Base-by-base conservation (phyloP, 2,329 filamentous ascomycete genomes). In the Ilyonectria mors-panacis region DNA sequence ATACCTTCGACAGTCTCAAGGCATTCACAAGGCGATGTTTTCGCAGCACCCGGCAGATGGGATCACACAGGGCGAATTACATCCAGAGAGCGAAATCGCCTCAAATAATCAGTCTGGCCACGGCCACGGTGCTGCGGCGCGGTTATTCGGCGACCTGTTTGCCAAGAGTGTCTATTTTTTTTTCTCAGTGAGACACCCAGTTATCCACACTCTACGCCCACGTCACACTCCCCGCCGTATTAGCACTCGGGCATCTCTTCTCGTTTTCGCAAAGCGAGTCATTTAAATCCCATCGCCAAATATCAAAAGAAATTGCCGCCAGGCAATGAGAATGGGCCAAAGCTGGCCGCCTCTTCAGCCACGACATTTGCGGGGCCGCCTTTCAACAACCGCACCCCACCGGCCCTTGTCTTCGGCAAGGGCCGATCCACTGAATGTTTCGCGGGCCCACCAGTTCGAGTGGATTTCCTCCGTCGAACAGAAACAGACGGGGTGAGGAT, bases 401-500 rank as follows among this genome's bases (percentile, higher is more conserved):
- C 53, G 37, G 37, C 44, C 44, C 37, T 54, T 61, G 57, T 39
- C 19, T 12, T 28, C n/a, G 39, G 23, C 56, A 61, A 63, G 59
- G 57, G 28, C 55, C 10, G 57, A 55, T 53, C 67, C 56, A 58
- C 44, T 30, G 39, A 50, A 33, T 68, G 58, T 66, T 61, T 62
- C 30, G 39, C 37, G 59, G 58, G 47, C 59, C 48, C 50, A 60
- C 51, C 45, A 26, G 57, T 57, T 61, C 58, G 51, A 61, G 57
- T 57, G 63, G 45, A 30, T 50, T 65, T 59, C n/a, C n/a, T 33
- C 28, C 30, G 17, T 21, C 30, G 19, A 30, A 7, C 17, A 30
- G 39, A n/a, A 21, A 35, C 19, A 19, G 37, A 17, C 33, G 44
- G 13, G 57, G n/a, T 37, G 53, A 37, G 54, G 50, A 56, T 65